Evolutionary conservation across 306 rosid species (phyloP), one percentile per base, ranked within the genome.

Genomic region (Glycyrrhiza uralensis): DNA sequence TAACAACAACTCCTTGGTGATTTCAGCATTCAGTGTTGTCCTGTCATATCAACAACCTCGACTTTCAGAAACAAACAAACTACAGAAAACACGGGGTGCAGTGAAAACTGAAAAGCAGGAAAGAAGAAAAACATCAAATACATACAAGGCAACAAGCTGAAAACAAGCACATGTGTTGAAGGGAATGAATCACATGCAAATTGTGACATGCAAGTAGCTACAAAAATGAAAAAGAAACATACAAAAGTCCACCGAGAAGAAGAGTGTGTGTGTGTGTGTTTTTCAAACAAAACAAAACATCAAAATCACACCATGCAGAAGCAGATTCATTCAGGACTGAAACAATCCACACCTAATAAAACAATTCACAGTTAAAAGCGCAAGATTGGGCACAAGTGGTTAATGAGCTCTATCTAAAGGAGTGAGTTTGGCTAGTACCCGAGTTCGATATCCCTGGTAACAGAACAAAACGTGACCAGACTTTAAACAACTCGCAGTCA

Each of bases 261-360:
- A 32, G 32, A 36, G 26, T 67, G 59, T 11, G 42, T 19, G 80
- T 58, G 4, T 26, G 4, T 4, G 11, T 2, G 4, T n/a, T n/a
- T n/a, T n/a, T 22, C 26, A 35, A 24, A 30, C 15, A 56, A 39
- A 24, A 50, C 14, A 52, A 24, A 39, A 44, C 76, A 38, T 45
- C 6, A 12, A 35, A 69, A 66, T 72, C n/a, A n/a, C 77, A 80
- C 75, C 76, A 63, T 79, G 78, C 80, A 19, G 12, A 62, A 73
- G 32, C 7, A 33, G 20, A 54, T 26, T 44, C 56, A 42, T n/a
- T n/a, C n/a, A 59, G 63, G 50, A 46, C 38, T 47, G 4, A 64
- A 76, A 73, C 33, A 80, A 60, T 67, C 70, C 60, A 63, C 39
- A 3, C 35, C 29, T 45, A 58, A 73, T 55, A 59, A 84, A 77